Conservation (phyloP, 352 stramenopile species). For the Phytophthora litchii region DNA sequence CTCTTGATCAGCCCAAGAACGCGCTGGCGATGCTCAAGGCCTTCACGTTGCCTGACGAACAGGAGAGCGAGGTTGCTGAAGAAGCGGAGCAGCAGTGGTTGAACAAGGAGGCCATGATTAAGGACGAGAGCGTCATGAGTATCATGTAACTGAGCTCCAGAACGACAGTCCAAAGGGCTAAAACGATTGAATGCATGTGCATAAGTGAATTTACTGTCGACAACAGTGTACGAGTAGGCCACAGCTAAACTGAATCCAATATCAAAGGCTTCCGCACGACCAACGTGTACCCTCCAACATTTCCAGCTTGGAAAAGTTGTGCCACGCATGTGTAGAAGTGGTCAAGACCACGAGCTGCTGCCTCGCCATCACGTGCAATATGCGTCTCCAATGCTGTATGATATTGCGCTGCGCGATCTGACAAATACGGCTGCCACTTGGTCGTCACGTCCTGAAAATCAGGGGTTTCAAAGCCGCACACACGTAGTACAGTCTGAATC, state of each 20-base stretch:
- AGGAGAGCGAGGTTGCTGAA: slow-evolving; percentile 27
- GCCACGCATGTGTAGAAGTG: slow-evolving; percentile 78
- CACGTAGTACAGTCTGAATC: slow-evolving; percentile 43
- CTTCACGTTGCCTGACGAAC: slow-evolving; percentile 72
- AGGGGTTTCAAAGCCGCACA: slow-evolving; percentile 59
- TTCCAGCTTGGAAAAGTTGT: slow-evolving; percentile 55
- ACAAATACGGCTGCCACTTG: slow-evolving; percentile 76
- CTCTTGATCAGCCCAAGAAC: slow-evolving; percentile 93
- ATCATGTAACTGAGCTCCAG: slow-evolving; percentile 33
- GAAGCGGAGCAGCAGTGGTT: slow-evolving; percentile 27
- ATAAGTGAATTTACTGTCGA: slow-evolving; percentile 22
- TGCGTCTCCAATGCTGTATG: slow-evolving; percentile 51
- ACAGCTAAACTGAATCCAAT: slow-evolving; percentile 25
- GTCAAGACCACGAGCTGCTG: slow-evolving; percentile 56
- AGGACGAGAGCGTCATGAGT: slow-evolving; percentile 49
- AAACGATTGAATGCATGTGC: slow-evolving; percentile 15
- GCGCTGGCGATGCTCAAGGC: slow-evolving; percentile 94
- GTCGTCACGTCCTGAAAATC: slow-evolving; percentile 63
- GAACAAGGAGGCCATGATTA: slow-evolving; percentile 33
- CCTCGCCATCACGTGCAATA: slow-evolving; percentile 57
- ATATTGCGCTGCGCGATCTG: slow-evolving; percentile 48
- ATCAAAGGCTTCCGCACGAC: slow-evolving; percentile 42
- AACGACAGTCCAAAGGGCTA: slow-evolving; percentile 2
- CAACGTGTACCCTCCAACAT: slow-evolving; percentile 72
- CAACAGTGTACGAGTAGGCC: slow-evolving; percentile 3